Base-by-base conservation (phyloP, 371 early-diverging fungal genomes). In the Lichtheimia corymbifera region DNA sequence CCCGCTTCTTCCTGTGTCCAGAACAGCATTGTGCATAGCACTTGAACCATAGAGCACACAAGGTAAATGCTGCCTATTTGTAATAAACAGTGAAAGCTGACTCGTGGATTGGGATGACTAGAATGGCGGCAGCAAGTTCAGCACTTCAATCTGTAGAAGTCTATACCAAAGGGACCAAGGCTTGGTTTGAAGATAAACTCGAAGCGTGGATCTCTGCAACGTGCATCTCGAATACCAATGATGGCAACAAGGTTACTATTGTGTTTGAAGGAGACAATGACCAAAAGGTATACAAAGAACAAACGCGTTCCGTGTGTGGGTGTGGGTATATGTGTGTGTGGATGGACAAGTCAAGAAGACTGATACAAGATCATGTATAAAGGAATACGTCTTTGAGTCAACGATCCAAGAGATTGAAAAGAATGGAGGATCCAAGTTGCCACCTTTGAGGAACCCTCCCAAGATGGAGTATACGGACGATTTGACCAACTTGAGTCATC, bases 391-490 rank as follows among this genome's bases (percentile, higher is more conserved):
- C 27, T 90, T 93, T 69, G 87, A 88, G 58, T 84, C 91, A 17
- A 88, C 92, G 9, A 54, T 91, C 22, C 71, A 70, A 42, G 90
- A 94, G 68, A 79, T 95, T 12, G 72, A 80, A 41, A 86, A 84
- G 59, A 68, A 66, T 41, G 84, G 87, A 64, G 85, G 79, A 63
- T 80, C 83, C 40, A 83, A 82, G 50, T 76, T 96, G 28, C 96
- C 95, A 22, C 95, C 94, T 12, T 77, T 96, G 53, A 88, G 93
- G 73, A 96, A 96, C 68, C 96, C 98, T 18, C 93, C 92, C 1
- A 79, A 85, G 41, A 79, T 93, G 61, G 96, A 96, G 63, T 91
- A 92, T 55, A 90, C 89, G 47, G 97, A 98, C 72, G 97, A 95
- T 71, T 73, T 96, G 71, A 94, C 97, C 5, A 91, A 86, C 62